These are phyloP conservation scores for Mediolabrus comicus DNA, from an alignment of 108 stramenopile species.

Conservation along the genomic window DNA sequence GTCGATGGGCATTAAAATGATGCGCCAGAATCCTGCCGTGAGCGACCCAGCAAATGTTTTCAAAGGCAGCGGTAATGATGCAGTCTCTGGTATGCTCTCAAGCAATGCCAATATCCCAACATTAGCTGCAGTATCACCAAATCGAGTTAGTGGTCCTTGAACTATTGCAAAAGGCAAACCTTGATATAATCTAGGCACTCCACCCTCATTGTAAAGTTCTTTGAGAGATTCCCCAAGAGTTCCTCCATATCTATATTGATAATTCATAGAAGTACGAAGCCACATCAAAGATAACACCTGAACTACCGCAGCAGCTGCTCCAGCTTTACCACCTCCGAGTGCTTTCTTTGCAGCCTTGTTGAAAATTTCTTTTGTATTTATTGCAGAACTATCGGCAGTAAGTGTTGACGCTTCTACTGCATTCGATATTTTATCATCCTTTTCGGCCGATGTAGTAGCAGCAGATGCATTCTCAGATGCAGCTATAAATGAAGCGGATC, in stretches of 20 bases:
- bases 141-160: constrained; percentile 90
- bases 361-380: constrained; percentile 28
- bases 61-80: constrained; percentile 63
- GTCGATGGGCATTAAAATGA: constrained; percentile 92
- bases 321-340: constrained; percentile 87
- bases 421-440: not conserved
- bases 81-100: constrained; percentile 61
- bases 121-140: constrained; percentile 97
- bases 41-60: constrained; percentile 75
- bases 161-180: constrained; percentile 90
- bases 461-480: constrained; percentile 17
- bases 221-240: constrained; percentile 57
- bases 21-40: constrained; percentile 86
- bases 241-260: constrained; percentile 85
- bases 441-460: not conserved
- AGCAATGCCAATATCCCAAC: constrained; percentile 88
- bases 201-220: constrained; percentile 87
- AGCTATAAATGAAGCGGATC: constrained; percentile 22
- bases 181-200: constrained; percentile 88
- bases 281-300: constrained; percentile 96
- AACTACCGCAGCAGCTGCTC: constrained; percentile 84
- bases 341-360: constrained; percentile 75
- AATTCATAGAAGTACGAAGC: constrained; percentile 94
- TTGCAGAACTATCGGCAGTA: not conserved
- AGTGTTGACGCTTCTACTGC: not conserved